Evolutionary conservation across 2,329 filamentous ascomycete species (phyloP).

Genomic region (Verticillium albo-atrum): DNA sequence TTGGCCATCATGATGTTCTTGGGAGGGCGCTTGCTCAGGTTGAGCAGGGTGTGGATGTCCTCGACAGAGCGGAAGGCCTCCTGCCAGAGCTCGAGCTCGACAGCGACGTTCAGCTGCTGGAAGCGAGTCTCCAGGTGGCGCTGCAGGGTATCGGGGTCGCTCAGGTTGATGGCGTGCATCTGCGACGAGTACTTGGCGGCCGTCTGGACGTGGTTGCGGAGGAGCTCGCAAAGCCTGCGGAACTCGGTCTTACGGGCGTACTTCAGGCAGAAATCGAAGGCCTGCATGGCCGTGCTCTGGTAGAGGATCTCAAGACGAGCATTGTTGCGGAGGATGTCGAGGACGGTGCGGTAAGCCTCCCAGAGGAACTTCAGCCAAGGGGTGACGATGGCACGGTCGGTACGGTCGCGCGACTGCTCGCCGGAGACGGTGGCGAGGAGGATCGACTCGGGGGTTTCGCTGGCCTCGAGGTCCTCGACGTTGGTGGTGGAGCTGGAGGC

Average conservation of each 20-base stretch:
- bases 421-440: slow-evolving; percentile 96
- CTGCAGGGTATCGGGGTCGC: slow-evolving; percentile 94
- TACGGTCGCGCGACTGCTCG: slow-evolving; percentile 95
- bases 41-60: slow-evolving; percentile 96
- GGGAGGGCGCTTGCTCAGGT: slow-evolving; percentile 92
- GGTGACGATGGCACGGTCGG: slow-evolving; percentile 95
- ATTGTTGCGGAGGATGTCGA: slow-evolving; percentile 99
- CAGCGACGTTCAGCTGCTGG: slow-evolving; percentile 95
- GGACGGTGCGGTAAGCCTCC: slow-evolving; percentile 97
- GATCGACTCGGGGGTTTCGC: slow-evolving; percentile 96
- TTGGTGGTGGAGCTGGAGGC: slow-evolving; percentile 67
- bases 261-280: slow-evolving; percentile 97
- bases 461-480: slow-evolving; percentile 93
- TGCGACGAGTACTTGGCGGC: slow-evolving; percentile 98
- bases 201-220: slow-evolving; percentile 98
- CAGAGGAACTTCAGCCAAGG: slow-evolving; percentile 99
- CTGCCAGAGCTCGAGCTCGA: slow-evolving; percentile 97
- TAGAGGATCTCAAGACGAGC: slow-evolving; percentile 96
- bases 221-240: slow-evolving; percentile 93
- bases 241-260: slow-evolving; percentile 99
- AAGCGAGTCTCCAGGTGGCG: slow-evolving; percentile 97
- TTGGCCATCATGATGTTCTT: slow-evolving; percentile 99
- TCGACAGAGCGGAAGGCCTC: slow-evolving; percentile 99
- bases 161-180: slow-evolving; percentile 99
- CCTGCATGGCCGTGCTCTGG: slow-evolving; percentile 95